Evolutionary conservation across 208 protist genomes (phyloP).

Genomic region (Leishmania turanica): DNA sequence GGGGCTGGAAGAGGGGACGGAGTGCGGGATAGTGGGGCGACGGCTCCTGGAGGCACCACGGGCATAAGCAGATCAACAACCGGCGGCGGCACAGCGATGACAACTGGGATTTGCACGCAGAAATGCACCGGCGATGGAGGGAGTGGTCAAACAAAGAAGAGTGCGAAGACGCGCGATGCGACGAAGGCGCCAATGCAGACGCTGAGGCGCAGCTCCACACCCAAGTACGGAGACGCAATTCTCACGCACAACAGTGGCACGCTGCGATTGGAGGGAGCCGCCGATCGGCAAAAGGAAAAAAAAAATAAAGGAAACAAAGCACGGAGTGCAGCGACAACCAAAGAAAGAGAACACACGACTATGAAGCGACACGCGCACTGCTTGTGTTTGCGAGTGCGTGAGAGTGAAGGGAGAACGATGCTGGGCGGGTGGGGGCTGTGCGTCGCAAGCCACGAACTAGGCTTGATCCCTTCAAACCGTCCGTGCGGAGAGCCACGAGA

Average conservation of each 20-base stretch:
- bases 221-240: too few relatives aligned
- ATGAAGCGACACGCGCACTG: neutral
- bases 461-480: neutral
- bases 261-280: neutral
- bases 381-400: neutral
- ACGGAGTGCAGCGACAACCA: slow-evolving; percentile 1
- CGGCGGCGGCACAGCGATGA: neutral
- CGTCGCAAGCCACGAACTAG: neutral
- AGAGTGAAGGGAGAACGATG: neutral
- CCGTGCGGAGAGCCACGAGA: neutral
- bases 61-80: neutral
- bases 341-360: neutral
- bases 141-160: neutral
- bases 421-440: neutral
- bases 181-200: neutral
- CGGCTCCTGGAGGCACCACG: too few relatives aligned
- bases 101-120: neutral
- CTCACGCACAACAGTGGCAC: too few relatives aligned
- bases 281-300: neutral
- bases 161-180: neutral
- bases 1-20: neutral
- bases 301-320: neutral
- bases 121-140: neutral
- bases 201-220: neutral
- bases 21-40: too few relatives aligned